Evolutionary conservation across 768 basidiomycete species (phyloP).

Genomic region (Lactifluus pinguis): DNA sequence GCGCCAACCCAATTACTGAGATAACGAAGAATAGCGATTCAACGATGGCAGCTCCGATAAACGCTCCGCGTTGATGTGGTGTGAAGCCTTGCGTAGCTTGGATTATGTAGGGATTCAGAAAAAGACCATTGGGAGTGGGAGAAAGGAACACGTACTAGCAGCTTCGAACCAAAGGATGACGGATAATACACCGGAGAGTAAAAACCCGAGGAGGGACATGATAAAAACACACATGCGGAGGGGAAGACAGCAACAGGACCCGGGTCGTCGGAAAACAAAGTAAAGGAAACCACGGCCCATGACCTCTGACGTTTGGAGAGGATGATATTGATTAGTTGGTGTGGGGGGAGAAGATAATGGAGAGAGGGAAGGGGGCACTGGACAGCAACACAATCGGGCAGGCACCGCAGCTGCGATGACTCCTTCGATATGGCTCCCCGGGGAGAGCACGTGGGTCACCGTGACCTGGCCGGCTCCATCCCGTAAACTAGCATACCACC

Average conservation of each 20-base stretch:
- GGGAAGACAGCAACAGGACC: slow-evolving; percentile 56
- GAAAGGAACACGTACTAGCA: slow-evolving; percentile 35
- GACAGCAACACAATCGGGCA: no score
- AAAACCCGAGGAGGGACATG: slow-evolving; percentile 43
- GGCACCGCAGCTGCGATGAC: no score
- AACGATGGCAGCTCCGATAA: slow-evolving; percentile 43
- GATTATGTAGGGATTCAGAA: slow-evolving; percentile 21
- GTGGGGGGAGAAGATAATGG: no score
- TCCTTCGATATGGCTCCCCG: no score
- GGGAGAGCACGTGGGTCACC: no score
- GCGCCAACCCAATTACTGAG: slow-evolving; percentile 48
- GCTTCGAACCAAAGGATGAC: slow-evolving; percentile 56
- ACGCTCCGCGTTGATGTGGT: slow-evolving; percentile 30
- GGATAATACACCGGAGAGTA: slow-evolving; percentile 46
- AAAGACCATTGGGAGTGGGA: slow-evolving; percentile 24
- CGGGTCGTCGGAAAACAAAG: slow-evolving; percentile 21
- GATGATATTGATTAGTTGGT: background rate
- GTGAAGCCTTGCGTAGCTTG: slow-evolving; percentile 17
- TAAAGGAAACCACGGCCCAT: slow-evolving; percentile 15
- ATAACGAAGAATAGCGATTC: slow-evolving; percentile 45
- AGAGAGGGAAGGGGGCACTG: no score
- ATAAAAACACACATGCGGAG: slow-evolving; percentile 52
- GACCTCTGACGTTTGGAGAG: background rate
- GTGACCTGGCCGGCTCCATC: no score
- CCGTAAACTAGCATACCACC: no score